Base-by-base conservation (phyloP, 176 grass and related monocot genomes). In the Hsuehochloa calcarea region DNA sequence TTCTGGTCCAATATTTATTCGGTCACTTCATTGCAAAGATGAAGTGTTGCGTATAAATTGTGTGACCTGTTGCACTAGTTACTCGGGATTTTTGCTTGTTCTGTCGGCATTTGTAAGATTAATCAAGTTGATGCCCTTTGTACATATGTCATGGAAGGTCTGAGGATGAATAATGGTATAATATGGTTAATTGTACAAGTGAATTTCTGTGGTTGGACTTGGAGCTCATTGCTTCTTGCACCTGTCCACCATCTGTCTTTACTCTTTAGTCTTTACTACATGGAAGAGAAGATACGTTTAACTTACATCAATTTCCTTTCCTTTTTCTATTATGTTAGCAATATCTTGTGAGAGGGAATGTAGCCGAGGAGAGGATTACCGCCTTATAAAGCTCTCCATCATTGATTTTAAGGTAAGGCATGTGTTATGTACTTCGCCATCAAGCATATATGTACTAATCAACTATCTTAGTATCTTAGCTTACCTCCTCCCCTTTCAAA, bases 321-420 rank as follows among this genome's bases (percentile, higher is more conserved):
- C 15, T 10, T 54, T 88, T 55, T 81, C 26, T 90, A 19, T 50
- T 39, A 54, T 93, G 61, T 73, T 52, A 98, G 96, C 94, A 54
- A 93, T 95, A 90, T 89, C 87, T 77, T 98, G 96, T 3, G 96
- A 98, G 78, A 90, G 93, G 87, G 96, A 98, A 87, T 98, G 96
- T 59, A 98, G 96, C 87, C 88, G 89, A 51, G 93, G 96, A 89
- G 91, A 98, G 72, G 96, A 95, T 89, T 95, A 95, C 84, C 91
- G 91, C 73, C 87, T 98, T 68, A 93, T 98, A 80, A 98, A 95
- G 80, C 96, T 98, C 60, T 84, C 89, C 25, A 86, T 98, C 52
- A 92, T 95, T 80, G 93, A 98, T 90, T 98, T 90, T 87, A 75
- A 87, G 79, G 93, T 98, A 84, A 98, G 90, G 2, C 41, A 71